A percentile compares a stretch with the other conserved stretches of the same genome.
phyloP scores from a whole-genome alignment of 2,329 filamentous ascomycete species.

The Davidsoniella neocaledoniae region DNA sequence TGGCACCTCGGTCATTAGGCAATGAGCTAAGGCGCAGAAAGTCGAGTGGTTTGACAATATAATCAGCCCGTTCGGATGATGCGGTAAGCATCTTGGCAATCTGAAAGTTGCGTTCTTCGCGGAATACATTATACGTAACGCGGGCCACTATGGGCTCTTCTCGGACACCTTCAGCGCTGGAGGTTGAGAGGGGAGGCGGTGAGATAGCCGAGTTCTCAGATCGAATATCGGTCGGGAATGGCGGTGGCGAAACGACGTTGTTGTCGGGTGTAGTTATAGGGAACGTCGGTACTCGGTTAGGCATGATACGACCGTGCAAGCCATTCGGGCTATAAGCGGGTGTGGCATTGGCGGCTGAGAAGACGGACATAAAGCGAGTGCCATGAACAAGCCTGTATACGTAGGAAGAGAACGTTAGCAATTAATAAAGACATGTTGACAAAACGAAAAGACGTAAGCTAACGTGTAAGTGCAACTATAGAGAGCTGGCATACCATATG shows the following conservation, averaged over 20 bases:
- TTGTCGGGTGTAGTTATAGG: conserved; percentile 13
- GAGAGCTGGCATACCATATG: conserved; percentile 48
- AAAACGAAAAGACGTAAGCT: background rate
- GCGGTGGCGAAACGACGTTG: conserved; percentile 16
- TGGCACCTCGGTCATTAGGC: conserved; percentile 49
- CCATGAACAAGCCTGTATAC: conserved; percentile 46
- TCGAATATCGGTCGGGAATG: conserved; percentile 22
- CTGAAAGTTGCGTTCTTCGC: conserved; percentile 77
- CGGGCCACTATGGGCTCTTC: conserved; percentile 61
- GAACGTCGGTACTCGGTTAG: conserved; percentile 14
- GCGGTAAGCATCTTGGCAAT: conserved; percentile 57
- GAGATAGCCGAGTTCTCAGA: conserved; percentile 24
- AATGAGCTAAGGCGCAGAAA: conserved; percentile 54
- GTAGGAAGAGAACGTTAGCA: background rate
- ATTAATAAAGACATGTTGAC: background rate
- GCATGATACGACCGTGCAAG: conserved; percentile 27
- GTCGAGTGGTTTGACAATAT: conserved; percentile 69
- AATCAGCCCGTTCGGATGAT: conserved; percentile 55
- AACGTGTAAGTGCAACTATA: background rate
- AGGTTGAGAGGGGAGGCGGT: conserved; percentile 18
- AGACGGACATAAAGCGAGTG: conserved; percentile 33
- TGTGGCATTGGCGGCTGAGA: conserved; percentile 24
- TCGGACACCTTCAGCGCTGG: conserved; percentile 20
- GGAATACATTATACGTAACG: conserved; percentile 64
- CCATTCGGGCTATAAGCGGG: conserved; percentile 26